Percentiles rank a stretch among this genome's conserved stretches.
phyloP scores from a whole-genome alignment of 2,329 filamentous ascomycete genomes.

The Diplocarpon rosae region DNA sequence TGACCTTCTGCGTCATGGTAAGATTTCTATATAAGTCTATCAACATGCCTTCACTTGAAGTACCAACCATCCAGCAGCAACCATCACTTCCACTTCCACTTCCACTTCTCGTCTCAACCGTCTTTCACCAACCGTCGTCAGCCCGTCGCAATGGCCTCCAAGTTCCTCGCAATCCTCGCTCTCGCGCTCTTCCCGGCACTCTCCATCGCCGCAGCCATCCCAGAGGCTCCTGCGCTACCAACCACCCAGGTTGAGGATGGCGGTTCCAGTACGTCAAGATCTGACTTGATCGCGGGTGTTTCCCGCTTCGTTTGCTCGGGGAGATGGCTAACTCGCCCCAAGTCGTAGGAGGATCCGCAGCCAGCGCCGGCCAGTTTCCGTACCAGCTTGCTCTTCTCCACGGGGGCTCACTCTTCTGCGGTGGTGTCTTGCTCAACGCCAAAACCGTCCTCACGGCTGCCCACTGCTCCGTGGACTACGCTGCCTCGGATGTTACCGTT shows the following conservation, averaged over 20 bases:
- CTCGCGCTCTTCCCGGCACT: neutral
- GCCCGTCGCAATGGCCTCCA: neutral
- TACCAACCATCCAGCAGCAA: too few relatives aligned
- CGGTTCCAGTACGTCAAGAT: neutral
- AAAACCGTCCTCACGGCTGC: conserved; percentile 19
- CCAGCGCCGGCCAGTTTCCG: conserved; percentile 15
- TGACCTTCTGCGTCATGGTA: too few relatives aligned
- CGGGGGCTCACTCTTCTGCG: conserved; percentile 14
- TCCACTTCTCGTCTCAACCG: too few relatives aligned
- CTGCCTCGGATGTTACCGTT: conserved; percentile 12
- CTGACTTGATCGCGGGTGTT: neutral
- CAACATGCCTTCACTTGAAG: too few relatives aligned
- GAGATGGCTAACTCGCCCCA: neutral
- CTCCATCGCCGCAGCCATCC: neutral
- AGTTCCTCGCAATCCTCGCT: neutral
- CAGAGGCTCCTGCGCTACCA: neutral
- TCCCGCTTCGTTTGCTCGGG: neutral
- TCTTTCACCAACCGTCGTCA: neutral
- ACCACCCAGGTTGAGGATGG: neutral
- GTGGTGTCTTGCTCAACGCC: conserved; percentile 15
- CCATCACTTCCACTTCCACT: too few relatives aligned
- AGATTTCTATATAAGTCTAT: too few relatives aligned
- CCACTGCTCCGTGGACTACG: conserved; percentile 13
- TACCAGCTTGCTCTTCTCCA: conserved; percentile 13
- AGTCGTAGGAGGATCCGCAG: conserved; percentile 11